Percentiles rank a stretch among this genome's conserved stretches.
These are phyloP conservation scores for Cytospora mali DNA, from an alignment of 2,329 filamentous ascomycete genomes.

Conservation along the genomic window DNA sequence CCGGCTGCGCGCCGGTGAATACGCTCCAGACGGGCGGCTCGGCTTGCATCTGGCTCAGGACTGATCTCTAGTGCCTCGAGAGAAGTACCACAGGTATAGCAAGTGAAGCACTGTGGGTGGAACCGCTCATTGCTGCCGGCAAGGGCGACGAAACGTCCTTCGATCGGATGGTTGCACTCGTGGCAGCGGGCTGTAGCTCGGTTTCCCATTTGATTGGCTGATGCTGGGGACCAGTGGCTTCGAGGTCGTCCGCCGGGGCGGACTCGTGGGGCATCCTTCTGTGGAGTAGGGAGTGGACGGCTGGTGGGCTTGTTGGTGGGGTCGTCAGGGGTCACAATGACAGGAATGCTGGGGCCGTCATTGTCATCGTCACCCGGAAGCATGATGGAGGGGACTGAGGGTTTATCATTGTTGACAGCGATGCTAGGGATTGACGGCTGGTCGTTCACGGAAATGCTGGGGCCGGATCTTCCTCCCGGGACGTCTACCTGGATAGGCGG, in stretches of 20 bases:
- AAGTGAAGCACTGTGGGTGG: constrained; percentile 91
- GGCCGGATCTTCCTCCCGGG: constrained; percentile 44
- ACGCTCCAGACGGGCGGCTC: constrained; percentile 71
- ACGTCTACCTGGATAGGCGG: constrained; percentile 50
- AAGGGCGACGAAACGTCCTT: constrained; percentile 86
- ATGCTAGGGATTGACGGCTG: constrained; percentile 51
- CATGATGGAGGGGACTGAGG: constrained; percentile 46
- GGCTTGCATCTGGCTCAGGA: constrained; percentile 77
- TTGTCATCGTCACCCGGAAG: constrained; percentile 38
- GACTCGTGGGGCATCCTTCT: constrained; percentile 37
- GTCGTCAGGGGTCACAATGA: constrained; percentile 52
- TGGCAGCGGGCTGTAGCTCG: constrained; percentile 75
- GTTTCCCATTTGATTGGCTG: constrained; percentile 42
- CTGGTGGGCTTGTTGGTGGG: constrained; percentile 36
- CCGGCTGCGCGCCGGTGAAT: constrained; percentile 64
- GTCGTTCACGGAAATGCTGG: constrained; percentile 52
- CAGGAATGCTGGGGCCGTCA: constrained; percentile 39
- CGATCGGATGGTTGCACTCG: constrained; percentile 80
- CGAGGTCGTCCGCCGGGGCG: constrained; percentile 46
- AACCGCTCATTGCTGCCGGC: constrained; percentile 75
- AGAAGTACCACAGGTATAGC: constrained; percentile 81
- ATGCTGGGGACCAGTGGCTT: constrained; percentile 63
- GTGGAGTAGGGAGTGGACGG: constrained; percentile 53
- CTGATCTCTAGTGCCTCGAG: constrained; percentile 97
- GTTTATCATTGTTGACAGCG: constrained; percentile 44